Base-by-base conservation (phyloP, 768 basidiomycete species). In the Epithele typhae region DNA sequence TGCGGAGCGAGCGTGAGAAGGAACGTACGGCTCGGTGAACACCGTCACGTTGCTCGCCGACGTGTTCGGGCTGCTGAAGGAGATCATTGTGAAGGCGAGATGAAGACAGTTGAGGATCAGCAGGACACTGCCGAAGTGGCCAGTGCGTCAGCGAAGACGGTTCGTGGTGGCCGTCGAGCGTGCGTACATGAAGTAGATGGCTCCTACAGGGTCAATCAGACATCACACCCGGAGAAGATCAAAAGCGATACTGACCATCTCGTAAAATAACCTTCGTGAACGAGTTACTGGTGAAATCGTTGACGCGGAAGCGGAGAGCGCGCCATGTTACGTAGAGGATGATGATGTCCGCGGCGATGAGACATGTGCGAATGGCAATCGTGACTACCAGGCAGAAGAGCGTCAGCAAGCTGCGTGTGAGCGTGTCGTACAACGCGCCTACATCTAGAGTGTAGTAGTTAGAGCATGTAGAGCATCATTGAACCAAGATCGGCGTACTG, bases 301-400 rank as follows among this genome's bases (percentile, higher is more conserved):
- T 41, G 40, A 8, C 19, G 9, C 25, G 25, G 25, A 4, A 4
- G 25, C 40, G 15, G 7, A 9, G 18, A 8, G 25, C 25, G 40
- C 5, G 27, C 24, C 40, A 41, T 41, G 40, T 41, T 15, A 41
- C 18, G 40, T 41, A 41, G 25, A 41, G 12, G n/a, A 41, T 25
- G 15, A 41, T 23, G 25, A 32, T 11, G 25, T 41, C 40, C 40
- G 40, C 40, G 25, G 27, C 11, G 17, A 41, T 41, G 15, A 41
- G 40, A 18, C 40, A 41, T 10, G 40, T 9, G 6, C 40, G 40
- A 9, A 18, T 19, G 12, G 40, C 40, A n/a, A 40, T 25, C 14
- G 39, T 40, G 12, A 40, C 39, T 40, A n/a, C n/a, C n/a, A n/a
- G n/a, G n/a, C n/a, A n/a, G 30, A 15, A 15, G 9, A 32, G 15